phyloP scores from a whole-genome alignment of 1,139 yeast genomes.

The Taphrina pruni region DNA sequence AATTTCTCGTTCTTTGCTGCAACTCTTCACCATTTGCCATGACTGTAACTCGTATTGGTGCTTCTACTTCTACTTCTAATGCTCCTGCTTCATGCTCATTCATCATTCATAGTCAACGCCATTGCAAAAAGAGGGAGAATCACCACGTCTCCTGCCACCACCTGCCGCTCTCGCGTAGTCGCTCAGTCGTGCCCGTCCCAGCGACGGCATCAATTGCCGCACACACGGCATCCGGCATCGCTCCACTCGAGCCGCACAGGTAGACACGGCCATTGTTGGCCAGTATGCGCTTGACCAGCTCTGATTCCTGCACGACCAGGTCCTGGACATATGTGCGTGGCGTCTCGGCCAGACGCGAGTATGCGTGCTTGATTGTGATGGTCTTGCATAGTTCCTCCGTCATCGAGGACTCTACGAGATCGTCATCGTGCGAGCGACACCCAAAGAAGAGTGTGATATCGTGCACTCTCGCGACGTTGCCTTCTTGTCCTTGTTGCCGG shows the following conservation, averaged over 20 bases:
- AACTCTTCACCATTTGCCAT: no score
- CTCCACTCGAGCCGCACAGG: conserved; percentile 87
- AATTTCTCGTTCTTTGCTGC: no score
- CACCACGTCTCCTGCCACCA: conserved; percentile 94
- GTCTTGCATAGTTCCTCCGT: conserved; percentile 67
- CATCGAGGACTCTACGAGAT: conserved; percentile 61
- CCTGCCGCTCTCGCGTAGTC: conserved; percentile 63
- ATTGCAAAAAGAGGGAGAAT: neutral
- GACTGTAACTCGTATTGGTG: no score
- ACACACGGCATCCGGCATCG: conserved; percentile 91
- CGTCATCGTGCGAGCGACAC: conserved; percentile 69
- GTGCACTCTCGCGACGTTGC: conserved; percentile 23
- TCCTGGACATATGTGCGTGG: conserved; percentile 74
- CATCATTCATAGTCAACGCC: no score
- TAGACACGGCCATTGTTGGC: conserved; percentile 71
- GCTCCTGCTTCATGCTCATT: neutral
- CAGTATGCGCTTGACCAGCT: conserved; percentile 60
- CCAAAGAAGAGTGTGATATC: conserved; percentile 70
- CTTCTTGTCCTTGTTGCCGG: conserved; percentile 4
- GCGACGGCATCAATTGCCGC: conserved; percentile 67
- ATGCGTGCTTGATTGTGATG: conserved; percentile 19
- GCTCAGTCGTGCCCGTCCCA: conserved; percentile 59
- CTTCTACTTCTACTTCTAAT: neutral
- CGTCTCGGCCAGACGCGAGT: conserved; percentile 46
- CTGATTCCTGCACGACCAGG: conserved; percentile 60